Conservation (phyloP, 129 eudicot genomes). For the Dittrichia graveolens region DNA sequence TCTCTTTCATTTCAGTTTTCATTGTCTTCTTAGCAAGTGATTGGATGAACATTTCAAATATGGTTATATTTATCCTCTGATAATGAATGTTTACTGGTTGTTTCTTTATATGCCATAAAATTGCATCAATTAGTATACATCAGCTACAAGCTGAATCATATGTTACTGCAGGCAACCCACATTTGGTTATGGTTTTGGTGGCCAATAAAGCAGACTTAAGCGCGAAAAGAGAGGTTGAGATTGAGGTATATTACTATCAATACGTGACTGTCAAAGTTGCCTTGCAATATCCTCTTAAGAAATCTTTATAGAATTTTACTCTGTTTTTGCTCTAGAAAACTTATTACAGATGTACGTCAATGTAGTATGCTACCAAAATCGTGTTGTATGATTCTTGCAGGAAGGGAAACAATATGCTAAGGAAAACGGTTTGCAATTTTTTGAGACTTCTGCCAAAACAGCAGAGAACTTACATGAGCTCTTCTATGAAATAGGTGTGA, state of each 20-base stretch:
- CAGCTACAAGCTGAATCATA: too few relatives aligned
- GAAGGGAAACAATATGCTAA: conserved; percentile 51
- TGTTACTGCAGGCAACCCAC: conserved; percentile 22
- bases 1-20: too few relatives aligned
- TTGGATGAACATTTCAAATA: too few relatives aligned
- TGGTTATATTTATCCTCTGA: too few relatives aligned
- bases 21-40: too few relatives aligned
- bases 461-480: conserved; percentile 61
- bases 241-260: conserved; percentile 49
- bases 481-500: conserved; percentile 55
- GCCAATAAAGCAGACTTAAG: conserved; percentile 60
- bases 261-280: background rate
- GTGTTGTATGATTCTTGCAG: conserved; percentile 36
- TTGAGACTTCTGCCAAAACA: conserved; percentile 61
- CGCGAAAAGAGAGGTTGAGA: conserved; percentile 44
- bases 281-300: background rate
- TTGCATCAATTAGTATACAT: too few relatives aligned
- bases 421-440: conserved; percentile 49
- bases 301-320: background rate
- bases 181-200: conserved; percentile 52
- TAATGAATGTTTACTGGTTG: too few relatives aligned
- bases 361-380: background rate
- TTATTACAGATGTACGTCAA: background rate
- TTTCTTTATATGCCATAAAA: too few relatives aligned
- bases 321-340: background rate